Evolutionary conservation across 805 yeast species (phyloP).

Genomic region (Yarrowia sp.): DNA sequence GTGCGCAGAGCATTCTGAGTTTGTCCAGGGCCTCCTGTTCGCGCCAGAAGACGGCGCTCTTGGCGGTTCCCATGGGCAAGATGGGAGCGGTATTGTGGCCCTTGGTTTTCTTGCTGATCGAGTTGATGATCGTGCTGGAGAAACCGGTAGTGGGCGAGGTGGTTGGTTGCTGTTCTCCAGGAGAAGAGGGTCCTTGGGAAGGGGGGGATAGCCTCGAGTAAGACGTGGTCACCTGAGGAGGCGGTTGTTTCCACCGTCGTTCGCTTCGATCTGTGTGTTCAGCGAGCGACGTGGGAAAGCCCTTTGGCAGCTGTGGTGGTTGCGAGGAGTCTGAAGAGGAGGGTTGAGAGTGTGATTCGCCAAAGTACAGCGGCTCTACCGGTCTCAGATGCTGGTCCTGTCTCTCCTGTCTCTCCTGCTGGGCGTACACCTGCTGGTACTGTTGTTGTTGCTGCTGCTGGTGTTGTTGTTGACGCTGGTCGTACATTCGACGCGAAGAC

Average conservation of each 20-base stretch:
- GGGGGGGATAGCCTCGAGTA: constrained; percentile 19
- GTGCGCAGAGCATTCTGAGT: constrained; percentile 30
- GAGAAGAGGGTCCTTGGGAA: constrained; percentile 1
- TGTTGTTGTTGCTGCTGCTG: constrained; percentile 7
- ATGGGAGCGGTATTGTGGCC: constrained; percentile 1
- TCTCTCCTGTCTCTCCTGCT: neutral
- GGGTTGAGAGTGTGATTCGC: neutral
- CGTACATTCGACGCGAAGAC: constrained; percentile 22
- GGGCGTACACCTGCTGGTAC: neutral
- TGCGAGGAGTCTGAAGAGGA: neutral
- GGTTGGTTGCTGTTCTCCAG: neutral
- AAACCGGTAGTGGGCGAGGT: constrained; percentile 16
- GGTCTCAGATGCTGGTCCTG: neutral
- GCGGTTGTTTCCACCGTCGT: constrained; percentile 24
- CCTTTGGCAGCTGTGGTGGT: neutral
- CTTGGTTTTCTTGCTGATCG: constrained; percentile 18
- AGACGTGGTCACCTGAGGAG: constrained; percentile 13
- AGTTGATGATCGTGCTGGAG: constrained; percentile 11
- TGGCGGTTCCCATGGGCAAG: constrained; percentile 31
- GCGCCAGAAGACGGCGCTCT: constrained; percentile 21
- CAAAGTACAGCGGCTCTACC: constrained; percentile 10
- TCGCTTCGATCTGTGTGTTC: constrained; percentile 27
- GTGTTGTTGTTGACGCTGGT: constrained; percentile 7
- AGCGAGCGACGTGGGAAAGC: constrained; percentile 18
- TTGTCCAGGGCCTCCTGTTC: constrained; percentile 26